Conservation (phyloP, 83 land plant genomes). For the Thuja plicata region DNA sequence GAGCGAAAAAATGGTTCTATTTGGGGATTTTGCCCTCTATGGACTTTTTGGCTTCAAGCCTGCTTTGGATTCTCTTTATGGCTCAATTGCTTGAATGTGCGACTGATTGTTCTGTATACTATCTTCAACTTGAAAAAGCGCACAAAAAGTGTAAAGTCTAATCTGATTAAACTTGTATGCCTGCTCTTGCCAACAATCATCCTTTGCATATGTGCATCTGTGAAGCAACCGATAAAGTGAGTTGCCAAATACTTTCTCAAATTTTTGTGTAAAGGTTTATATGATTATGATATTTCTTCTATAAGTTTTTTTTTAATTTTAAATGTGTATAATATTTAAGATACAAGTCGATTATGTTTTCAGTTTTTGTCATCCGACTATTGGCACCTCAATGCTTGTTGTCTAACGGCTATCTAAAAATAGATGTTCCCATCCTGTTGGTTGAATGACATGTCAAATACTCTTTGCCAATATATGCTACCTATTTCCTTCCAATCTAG, state of each 20-base stretch:
- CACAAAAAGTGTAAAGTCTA: background rate
- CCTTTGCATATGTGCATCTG: slow-evolving; percentile 20
- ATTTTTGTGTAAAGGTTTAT: background rate
- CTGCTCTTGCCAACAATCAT: slow-evolving; percentile 22
- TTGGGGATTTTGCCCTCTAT: slow-evolving; percentile 17
- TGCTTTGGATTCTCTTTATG: slow-evolving; percentile 43
- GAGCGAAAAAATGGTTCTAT: background rate
- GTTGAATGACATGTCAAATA: too few relatives aligned
- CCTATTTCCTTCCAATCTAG: too few relatives aligned
- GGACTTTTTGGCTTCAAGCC: slow-evolving; percentile 44
- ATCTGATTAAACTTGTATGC: slow-evolving; percentile 6
- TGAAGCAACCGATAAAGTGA: slow-evolving; percentile 8
- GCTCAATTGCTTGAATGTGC: slow-evolving; percentile 38
- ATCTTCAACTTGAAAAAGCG: slow-evolving; percentile 20
- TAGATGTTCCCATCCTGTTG: too few relatives aligned
- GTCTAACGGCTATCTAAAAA: too few relatives aligned
- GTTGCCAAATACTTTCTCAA: background rate
- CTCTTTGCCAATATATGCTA: too few relatives aligned
- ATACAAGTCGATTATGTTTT: too few relatives aligned
- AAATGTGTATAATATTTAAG: too few relatives aligned
- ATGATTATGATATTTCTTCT: too few relatives aligned
- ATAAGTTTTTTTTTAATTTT: too few relatives aligned
- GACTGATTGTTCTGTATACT: slow-evolving; percentile 10
- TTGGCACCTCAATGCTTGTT: too few relatives aligned
- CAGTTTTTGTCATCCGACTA: too few relatives aligned